These are phyloP conservation scores for Neopestalotiopsis clavispora DNA, from an alignment of 2,329 filamentous ascomycete genomes.

Conservation along the genomic window DNA sequence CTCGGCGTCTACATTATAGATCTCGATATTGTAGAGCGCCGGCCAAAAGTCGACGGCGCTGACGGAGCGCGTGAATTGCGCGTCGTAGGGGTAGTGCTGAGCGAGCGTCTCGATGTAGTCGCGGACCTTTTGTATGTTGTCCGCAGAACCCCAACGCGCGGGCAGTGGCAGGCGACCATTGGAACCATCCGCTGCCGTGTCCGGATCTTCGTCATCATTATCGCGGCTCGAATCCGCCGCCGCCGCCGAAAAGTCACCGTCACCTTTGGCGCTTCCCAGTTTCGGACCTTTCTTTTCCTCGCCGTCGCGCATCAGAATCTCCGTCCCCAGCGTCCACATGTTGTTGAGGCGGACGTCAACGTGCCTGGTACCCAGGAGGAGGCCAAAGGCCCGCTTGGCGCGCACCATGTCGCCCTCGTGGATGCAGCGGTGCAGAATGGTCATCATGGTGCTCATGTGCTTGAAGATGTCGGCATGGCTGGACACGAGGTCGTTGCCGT, in stretches of 20 bases:
- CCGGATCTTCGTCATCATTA: slow-evolving; percentile 18
- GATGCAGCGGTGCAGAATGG: slow-evolving; percentile 75
- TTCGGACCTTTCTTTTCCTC: slow-evolving; percentile 17
- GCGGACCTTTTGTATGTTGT: slow-evolving; percentile 50
- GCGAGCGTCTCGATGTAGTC: slow-evolving; percentile 80
- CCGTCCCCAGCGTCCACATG: slow-evolving; percentile 84
- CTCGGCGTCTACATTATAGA: slow-evolving; percentile 74
- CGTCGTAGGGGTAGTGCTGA: slow-evolving; percentile 75
- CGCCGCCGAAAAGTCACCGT: no score
- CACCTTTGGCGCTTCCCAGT: not conserved
- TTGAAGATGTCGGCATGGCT: slow-evolving; percentile 44
- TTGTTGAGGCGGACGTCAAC: slow-evolving; percentile 73
- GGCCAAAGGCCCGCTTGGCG: slow-evolving; percentile 75
- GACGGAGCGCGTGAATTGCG: slow-evolving; percentile 59
- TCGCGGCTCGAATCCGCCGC: not conserved
- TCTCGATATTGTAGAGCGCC: slow-evolving; percentile 79
- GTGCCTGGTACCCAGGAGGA: slow-evolving; percentile 66
- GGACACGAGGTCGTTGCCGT: slow-evolving; percentile 24
- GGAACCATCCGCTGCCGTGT: slow-evolving; percentile 15
- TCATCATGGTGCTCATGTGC: slow-evolving; percentile 70
- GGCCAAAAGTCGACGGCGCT: slow-evolving; percentile 81
- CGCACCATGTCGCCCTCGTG: slow-evolving; percentile 71
- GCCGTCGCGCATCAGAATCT: slow-evolving; percentile 74
- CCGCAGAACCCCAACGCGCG: slow-evolving; percentile 47
- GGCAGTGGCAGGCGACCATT: not conserved